Base-by-base conservation (phyloP, 768 basidiomycete species). In the Lactarius sp. region DNA sequence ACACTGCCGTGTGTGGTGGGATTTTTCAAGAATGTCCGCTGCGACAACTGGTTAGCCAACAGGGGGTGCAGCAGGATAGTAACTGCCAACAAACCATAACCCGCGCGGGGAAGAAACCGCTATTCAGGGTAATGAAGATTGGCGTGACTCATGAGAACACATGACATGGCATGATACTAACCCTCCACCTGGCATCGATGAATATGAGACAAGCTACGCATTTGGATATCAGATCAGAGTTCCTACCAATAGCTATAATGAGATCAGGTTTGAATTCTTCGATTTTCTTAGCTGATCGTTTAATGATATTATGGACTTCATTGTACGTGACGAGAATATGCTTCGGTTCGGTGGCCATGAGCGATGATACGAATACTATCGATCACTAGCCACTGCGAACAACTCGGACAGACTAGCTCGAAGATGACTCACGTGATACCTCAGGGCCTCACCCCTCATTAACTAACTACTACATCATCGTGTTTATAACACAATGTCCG, bases 51-150 rank as follows among this genome's bases (percentile, higher is more conserved):
- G 50, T 37, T 34, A 39, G 41, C 18, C 12, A 53, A 3, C 57
- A 46, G 37, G 20, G 12, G 20, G 8, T 6, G 13, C 31, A 5
- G 13, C 18, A n/a, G 20, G 18, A 33, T 13, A 18, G 36, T 34
- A 41, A 52, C 6, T n/a, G 22, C 36, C 18, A 44, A 42, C 51
- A 16, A 51, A 64, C 88, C 83, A 96, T 81, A 50, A 97, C 90
- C 51, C 95, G 87, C 22, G 95, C 95, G 55, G 95, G 95, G 77
- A 98, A 94, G 78, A 96, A 98, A 34, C 96, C 95, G 50, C 93
- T 92, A 73, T 56, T 63, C 62, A 54, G 54, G 58, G 59, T 57
- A 69, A 68, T 66, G 60, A 69, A 56, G 53, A 64, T 60, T 60
- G 66, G 31, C 27, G 41, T n/a, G 61, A 60, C 65, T 70, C 22